These are phyloP conservation scores for Paracamarosporium sp. DNA, from an alignment of 2,329 filamentous ascomycete species.

Conservation along the genomic window DNA sequence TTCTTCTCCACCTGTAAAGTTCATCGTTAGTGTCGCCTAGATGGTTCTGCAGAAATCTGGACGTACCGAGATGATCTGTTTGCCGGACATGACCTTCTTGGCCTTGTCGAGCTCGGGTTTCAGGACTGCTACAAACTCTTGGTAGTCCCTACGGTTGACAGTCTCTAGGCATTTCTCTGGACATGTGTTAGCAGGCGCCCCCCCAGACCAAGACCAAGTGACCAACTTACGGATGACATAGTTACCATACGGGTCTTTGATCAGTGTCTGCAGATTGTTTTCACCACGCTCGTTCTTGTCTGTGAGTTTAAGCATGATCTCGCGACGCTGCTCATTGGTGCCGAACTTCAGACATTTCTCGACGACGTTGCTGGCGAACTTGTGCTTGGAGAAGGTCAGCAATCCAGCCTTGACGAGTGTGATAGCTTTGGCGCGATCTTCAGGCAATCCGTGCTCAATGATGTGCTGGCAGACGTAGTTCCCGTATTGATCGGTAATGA, in stretches of 20 bases:
- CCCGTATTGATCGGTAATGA: conserved; percentile 88
- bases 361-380: conserved; percentile 96
- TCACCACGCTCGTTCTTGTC: conserved; percentile 68
- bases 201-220: neutral
- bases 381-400: conserved; percentile 84
- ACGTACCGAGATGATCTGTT: conserved; percentile 52
- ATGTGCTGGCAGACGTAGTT: conserved; percentile 98
- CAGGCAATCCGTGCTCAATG: conserved; percentile 76
- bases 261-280: conserved; percentile 74
- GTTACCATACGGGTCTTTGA: conserved; percentile 92
- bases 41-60: neutral
- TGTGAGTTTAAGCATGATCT: conserved; percentile 62
- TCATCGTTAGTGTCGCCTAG: conserved; percentile 11
- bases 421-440: conserved; percentile 77
- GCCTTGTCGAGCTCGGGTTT: conserved; percentile 55
- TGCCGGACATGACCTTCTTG: conserved; percentile 48
- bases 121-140: conserved; percentile 49
- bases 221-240: conserved; percentile 90
- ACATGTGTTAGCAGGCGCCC: conserved; percentile 11
- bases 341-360: conserved; percentile 87
- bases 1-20: conserved; percentile 54
- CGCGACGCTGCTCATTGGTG: conserved; percentile 70
- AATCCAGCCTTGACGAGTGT: conserved; percentile 74
- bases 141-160: conserved; percentile 49
- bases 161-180: conserved; percentile 78